Evolutionary conservation across 345 rosid species (phyloP), one percentile per base, ranked within the genome.

Genomic region (Tarenaya hassleriana): DNA sequence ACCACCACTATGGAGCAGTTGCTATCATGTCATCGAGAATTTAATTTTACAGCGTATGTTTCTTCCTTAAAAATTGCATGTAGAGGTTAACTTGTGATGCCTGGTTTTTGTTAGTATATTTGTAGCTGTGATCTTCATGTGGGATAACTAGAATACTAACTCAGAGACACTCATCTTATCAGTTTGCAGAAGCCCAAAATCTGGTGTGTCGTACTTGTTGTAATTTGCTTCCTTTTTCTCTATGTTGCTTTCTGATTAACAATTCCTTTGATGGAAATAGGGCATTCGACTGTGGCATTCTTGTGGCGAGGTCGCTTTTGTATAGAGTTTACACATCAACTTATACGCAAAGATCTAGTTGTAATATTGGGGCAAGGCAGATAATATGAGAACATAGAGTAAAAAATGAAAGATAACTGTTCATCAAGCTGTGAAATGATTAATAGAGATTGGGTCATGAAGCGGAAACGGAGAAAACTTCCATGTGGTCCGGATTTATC

Each of bases 391-490:
- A 57, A 39, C 20, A 7, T 44, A 62, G 54, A 50, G 61, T 10
- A 33, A 67, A 68, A 64, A n/a, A 76, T 84, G 81, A 76, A 71
- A 64, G 77, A 80, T 72, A 74, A 52, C 54, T 37, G 73, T 73
- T 78, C 81, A 40, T 71, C 81, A 31, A 55, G 74, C 34, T 76
- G 79, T 71, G 80, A 76, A 77, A 75, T 84, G 78, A 76, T 84
- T 48, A 78, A 82, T 48, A 77, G 94, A 55, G 85, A 94, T 63
- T 88, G 97, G 88, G 95, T 82, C 60, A 67, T 88, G 85, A 94
- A 94, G 89, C 86, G 96, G 63, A 94, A 94, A 70, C 71, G 97
- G 56, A 80, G 96, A 84, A 88, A 77, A 62, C 77, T 86, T 54
- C 77, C 84, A 3, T 67, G 74, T 75, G 89, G 80, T 52, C 75